Conservation (phyloP, 2,329 filamentous ascomycete genomes). For the Trichophyton schoenleinii region DNA sequence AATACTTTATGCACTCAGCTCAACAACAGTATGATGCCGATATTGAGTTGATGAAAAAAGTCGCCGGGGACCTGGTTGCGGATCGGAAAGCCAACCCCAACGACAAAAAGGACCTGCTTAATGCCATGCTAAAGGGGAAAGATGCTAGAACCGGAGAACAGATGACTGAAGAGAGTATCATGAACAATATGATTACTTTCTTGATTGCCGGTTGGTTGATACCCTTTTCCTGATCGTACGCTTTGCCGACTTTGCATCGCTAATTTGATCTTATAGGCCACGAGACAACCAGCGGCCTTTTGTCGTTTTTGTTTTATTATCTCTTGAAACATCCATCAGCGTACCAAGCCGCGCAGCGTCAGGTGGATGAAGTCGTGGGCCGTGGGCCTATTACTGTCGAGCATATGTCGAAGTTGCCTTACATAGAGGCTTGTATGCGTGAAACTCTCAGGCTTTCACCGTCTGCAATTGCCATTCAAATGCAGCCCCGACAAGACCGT, state of each 20-base stretch:
- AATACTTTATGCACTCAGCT: not conserved
- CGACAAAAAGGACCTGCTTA: not conserved
- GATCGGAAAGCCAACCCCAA: not conserved
- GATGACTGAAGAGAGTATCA: not conserved
- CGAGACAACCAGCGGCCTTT: not conserved
- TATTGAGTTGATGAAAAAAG: not conserved
- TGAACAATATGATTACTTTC: constrained; percentile 3
- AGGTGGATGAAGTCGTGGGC: constrained; percentile 3
- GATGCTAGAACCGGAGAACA: constrained; percentile 1
- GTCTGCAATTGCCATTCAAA: not conserved
- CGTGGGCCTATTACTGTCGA: constrained; percentile 1
- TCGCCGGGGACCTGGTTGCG: not conserved
- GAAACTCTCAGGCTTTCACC: not conserved
- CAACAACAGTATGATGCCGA: constrained; percentile 2
- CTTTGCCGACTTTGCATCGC: not conserved
- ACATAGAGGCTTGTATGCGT: constrained; percentile 1
- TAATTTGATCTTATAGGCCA: not conserved
- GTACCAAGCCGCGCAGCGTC: not conserved
- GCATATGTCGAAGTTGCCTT: not conserved
- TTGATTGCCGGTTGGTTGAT: not conserved
- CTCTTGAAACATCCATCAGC: constrained; percentile 1
- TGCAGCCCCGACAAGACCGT: not conserved
- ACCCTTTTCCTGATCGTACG: too few species aligned
- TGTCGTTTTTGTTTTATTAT: not conserved
- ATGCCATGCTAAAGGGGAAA: not conserved